These are phyloP conservation scores for Camillea tinctor DNA, from an alignment of 2,329 filamentous ascomycete genomes.

Conservation along the genomic window DNA sequence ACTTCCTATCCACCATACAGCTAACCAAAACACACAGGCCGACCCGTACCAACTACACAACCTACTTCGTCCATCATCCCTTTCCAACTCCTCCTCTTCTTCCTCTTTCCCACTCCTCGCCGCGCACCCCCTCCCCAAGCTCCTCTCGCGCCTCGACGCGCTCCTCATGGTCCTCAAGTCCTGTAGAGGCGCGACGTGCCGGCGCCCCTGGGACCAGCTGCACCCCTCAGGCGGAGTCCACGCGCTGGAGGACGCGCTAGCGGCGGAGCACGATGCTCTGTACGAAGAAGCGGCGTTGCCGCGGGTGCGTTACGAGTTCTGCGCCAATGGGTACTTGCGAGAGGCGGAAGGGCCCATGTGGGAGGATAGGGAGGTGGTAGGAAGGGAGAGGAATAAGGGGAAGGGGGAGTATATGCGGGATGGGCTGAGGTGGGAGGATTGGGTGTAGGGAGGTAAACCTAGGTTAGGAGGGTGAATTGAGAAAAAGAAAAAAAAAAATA, in stretches of 20 bases:
- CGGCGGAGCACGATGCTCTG: conserved; percentile 41
- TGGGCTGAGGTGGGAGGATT: conserved; percentile 24
- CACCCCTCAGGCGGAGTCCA: conserved; percentile 44
- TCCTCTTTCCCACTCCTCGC: conserved; percentile 6
- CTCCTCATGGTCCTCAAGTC: conserved; percentile 51
- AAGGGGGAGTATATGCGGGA: conserved; percentile 14
- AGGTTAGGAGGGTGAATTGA: neutral
- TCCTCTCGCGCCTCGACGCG: conserved; percentile 44
- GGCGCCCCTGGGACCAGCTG: conserved; percentile 45
- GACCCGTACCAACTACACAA: conserved; percentile 30
- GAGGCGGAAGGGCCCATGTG: conserved; percentile 27
- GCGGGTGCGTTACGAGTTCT: conserved; percentile 44
- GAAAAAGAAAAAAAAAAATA: too few relatives aligned
- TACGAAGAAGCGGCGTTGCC: conserved; percentile 35
- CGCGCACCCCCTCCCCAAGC: conserved; percentile 24
- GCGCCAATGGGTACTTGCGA: conserved; percentile 32
- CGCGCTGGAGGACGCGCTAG: conserved; percentile 43
- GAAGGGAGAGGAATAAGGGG: conserved; percentile 1
- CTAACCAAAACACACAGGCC: conserved; percentile 13
- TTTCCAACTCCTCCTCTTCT: neutral
- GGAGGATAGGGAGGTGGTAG: conserved; percentile 10
- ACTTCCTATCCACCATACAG: conserved; percentile 45
- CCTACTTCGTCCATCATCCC: conserved; percentile 37
- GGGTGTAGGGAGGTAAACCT: conserved; percentile 11
- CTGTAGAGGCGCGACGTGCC: conserved; percentile 43